Evolutionary conservation across 805 yeast species (phyloP).

Genomic region (Schwanniomyces polymorphus): DNA sequence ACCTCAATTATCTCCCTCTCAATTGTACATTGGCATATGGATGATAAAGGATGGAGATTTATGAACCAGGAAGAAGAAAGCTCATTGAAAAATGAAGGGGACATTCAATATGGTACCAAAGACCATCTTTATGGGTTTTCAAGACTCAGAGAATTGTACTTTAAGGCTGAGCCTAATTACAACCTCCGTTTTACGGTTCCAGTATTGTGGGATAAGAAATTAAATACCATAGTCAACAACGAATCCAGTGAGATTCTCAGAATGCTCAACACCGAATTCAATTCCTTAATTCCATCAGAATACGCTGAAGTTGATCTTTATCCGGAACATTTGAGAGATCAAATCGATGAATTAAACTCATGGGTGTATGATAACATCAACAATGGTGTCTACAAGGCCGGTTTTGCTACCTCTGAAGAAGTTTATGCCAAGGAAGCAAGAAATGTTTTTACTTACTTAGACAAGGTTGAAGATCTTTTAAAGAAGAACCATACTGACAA

Average conservation of each 20-base stretch:
- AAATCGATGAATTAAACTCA: constrained; percentile 75
- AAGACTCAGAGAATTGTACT: constrained; percentile 71
- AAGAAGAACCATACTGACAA: constrained; percentile 38
- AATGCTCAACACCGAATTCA: constrained; percentile 75
- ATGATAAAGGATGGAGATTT: constrained; percentile 87
- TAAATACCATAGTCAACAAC: constrained; percentile 81
- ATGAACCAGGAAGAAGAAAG: constrained; percentile 47
- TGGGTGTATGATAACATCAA: constrained; percentile 86
- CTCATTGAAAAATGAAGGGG: constrained; percentile 51
- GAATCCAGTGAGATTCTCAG: constrained; percentile 90
- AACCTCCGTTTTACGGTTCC: constrained; percentile 90
- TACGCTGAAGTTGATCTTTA: constrained; percentile 57
- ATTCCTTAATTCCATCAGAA: constrained; percentile 50
- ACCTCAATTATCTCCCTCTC: constrained; percentile 59
- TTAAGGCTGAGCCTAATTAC: constrained; percentile 72
- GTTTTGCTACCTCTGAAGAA: constrained; percentile 83
- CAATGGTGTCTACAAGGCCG: constrained; percentile 91
- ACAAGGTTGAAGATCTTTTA: constrained; percentile 65
- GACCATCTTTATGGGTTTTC: constrained; percentile 54
- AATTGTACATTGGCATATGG: constrained; percentile 92
- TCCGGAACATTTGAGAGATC: constrained; percentile 51
- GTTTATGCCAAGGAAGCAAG: constrained; percentile 71
- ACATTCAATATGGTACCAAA: constrained; percentile 39
- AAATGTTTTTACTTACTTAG: constrained; percentile 64
- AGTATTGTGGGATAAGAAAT: constrained; percentile 85